phyloP scores from a whole-genome alignment of 345 rosid species.

The Murraya koenigii region DNA sequence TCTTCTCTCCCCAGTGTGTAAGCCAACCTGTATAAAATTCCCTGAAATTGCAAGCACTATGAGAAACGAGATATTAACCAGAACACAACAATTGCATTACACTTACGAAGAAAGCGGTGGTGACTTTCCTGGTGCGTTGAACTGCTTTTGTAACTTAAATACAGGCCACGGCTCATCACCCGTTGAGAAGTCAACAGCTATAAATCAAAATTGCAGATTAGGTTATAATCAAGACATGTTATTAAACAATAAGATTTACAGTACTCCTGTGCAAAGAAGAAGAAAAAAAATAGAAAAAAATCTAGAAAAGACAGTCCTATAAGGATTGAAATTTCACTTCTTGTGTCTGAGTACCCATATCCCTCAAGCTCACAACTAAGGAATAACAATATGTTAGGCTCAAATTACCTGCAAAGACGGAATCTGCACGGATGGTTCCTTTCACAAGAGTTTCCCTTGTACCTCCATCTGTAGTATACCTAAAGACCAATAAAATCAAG shows the following conservation, averaged over 20 bases:
- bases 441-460: constrained; percentile 62
- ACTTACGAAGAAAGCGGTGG: constrained; percentile 92
- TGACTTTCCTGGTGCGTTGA: constrained; percentile 87
- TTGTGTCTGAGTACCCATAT: not conserved
- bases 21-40: constrained; percentile 99
- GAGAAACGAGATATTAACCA: constrained; percentile 10
- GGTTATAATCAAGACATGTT: not conserved
- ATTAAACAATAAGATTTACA: not conserved
- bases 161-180: constrained; percentile 85
- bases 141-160: constrained; percentile 79
- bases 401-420: constrained; percentile 70
- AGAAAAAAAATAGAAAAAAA: not conserved
- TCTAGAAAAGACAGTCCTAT: not conserved
- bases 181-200: constrained; percentile 91
- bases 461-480: constrained; percentile 98
- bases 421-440: constrained; percentile 62
- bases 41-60: constrained; percentile 37
- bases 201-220: constrained; percentile 16
- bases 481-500: constrained; percentile 26
- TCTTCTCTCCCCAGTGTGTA: constrained; percentile 93
- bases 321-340: constrained; percentile 2
- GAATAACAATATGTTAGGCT: not conserved
- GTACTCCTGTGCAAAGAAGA: not conserved
- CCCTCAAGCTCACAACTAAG: not conserved
- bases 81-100: constrained; percentile 3